These are phyloP conservation scores for Boechera divaricarpa DNA, from an alignment of 345 rosid genomes.

Conservation along the genomic window DNA sequence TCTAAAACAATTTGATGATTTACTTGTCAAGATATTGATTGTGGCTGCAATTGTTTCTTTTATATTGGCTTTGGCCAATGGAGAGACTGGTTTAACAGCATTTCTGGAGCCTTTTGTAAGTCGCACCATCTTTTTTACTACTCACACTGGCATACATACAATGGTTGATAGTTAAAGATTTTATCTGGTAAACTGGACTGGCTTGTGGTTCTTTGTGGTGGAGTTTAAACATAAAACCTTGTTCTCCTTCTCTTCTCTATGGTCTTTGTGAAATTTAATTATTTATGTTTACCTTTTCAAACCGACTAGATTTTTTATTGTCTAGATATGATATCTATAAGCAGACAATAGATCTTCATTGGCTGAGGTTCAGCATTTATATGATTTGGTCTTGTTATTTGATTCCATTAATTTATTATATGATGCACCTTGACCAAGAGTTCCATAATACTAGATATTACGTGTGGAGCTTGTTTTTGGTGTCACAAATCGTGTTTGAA, in stretches of 20 bases:
- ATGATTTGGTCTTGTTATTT: conserved; percentile 5
- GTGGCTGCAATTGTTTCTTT: conserved; percentile 92
- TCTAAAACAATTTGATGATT: conserved; percentile 95
- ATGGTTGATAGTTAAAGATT: neutral
- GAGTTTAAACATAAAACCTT: conserved; percentile 17
- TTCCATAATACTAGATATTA: conserved; percentile 12
- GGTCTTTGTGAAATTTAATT: neutral
- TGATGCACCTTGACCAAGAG: conserved; percentile 14
- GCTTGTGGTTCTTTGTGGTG: conserved; percentile 13
- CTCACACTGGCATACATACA: conserved; percentile 1
- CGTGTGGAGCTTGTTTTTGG: conserved; percentile 18
- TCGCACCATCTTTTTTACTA: conserved; percentile 36
- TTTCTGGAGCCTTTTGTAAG: conserved; percentile 99
- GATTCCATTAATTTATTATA: neutral
- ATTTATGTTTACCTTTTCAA: conserved; percentile 10
- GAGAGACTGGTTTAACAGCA: conserved; percentile 96
- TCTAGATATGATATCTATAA: conserved; percentile 5
- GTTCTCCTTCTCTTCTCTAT: conserved; percentile 3
- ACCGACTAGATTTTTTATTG: conserved; percentile 7
- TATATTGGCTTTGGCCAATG: conserved; percentile 85
- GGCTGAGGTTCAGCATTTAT: conserved; percentile 10
- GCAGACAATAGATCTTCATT: conserved; percentile 8
- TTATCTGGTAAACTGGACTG: conserved; percentile 14
- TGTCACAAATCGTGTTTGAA: conserved; percentile 30
- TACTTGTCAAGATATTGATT: conserved; percentile 96